Conservation (phyloP, 208 protist genomes). For the Crithidia sp. region DNA sequence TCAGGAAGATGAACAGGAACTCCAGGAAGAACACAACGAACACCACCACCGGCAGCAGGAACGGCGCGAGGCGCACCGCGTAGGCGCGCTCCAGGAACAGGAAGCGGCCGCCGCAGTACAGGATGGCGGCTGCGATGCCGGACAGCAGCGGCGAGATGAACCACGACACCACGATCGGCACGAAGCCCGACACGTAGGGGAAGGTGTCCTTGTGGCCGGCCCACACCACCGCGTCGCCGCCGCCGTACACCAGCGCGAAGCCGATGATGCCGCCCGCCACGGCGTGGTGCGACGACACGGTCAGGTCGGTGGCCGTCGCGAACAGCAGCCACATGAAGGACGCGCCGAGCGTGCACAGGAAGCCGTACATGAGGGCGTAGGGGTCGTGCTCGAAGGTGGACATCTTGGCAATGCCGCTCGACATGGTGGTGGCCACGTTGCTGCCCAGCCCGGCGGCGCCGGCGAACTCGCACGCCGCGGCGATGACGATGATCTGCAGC, state of each 20-base stretch:
- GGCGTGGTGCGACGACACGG: slow-evolving; percentile 70
- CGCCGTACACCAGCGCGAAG: slow-evolving; percentile 74
- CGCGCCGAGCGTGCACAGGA: slow-evolving; percentile 56
- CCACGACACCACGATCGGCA: slow-evolving; percentile 68
- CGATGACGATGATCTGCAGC: slow-evolving; percentile 74
- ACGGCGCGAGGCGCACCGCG: slow-evolving; percentile 42
- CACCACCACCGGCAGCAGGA: slow-evolving; percentile 50
- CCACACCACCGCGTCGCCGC: slow-evolving; percentile 52
- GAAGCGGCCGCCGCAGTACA: slow-evolving; percentile 45
- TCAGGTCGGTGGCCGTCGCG: slow-evolving; percentile 50
- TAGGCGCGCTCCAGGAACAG: slow-evolving; percentile 48
- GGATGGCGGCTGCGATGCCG: slow-evolving; percentile 37
- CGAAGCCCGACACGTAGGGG: slow-evolving; percentile 59
- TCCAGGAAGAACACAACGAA: slow-evolving; percentile 64
- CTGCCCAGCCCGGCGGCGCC: slow-evolving; percentile 67
- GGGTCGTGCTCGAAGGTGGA: slow-evolving; percentile 53
- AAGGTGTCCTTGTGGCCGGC: slow-evolving; percentile 44
- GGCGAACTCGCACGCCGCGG: slow-evolving; percentile 70
- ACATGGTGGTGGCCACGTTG: slow-evolving; percentile 67
- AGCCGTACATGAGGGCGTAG: slow-evolving; percentile 79
- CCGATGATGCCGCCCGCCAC: slow-evolving; percentile 73
- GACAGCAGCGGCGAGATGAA: slow-evolving; percentile 63
- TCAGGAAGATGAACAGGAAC: slow-evolving; percentile 73
- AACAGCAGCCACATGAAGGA: slow-evolving; percentile 60
- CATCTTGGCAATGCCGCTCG: slow-evolving; percentile 61